These are phyloP conservation scores for Phytophthora fragariae DNA, from an alignment of 352 stramenopile genomes.

Conservation along the genomic window DNA sequence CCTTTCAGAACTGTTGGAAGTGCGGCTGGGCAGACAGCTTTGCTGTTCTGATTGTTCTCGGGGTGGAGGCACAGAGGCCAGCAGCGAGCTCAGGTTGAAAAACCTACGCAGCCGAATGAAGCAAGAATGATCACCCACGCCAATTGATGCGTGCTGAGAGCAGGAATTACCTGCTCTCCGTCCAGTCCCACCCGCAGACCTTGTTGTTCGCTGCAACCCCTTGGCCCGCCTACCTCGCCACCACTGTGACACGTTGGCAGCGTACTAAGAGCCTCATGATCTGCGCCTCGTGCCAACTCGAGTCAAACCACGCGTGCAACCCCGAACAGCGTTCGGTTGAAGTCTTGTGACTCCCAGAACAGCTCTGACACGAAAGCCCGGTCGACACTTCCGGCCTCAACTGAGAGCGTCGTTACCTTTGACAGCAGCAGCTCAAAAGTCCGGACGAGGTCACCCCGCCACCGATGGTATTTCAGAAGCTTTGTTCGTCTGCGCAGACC, in stretches of 20 bases:
- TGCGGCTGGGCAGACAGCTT: not conserved
- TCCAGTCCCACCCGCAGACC: not conserved
- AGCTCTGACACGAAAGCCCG: not conserved
- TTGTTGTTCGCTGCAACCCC: not conserved
- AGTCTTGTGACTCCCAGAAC: not conserved
- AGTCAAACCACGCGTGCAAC: not conserved
- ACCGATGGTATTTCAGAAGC: slow-evolving; percentile 21
- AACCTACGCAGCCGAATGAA: not conserved
- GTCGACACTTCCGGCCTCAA: not conserved
- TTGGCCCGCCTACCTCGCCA: not conserved
- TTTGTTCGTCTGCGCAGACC: slow-evolving; percentile 11
- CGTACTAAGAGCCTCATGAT: not conserved
- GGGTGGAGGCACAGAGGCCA: not conserved
- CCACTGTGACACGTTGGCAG: slow-evolving; percentile 1
- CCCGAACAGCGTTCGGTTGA: slow-evolving; percentile 9
- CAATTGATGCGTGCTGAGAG: not conserved
- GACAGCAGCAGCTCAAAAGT: not conserved
- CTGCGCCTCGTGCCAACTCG: not conserved
- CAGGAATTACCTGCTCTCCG: not conserved
- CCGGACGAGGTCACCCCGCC: slow-evolving; percentile 4
- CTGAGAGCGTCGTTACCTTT: not conserved
- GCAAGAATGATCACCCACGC: not conserved
- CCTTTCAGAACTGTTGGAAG: not conserved
- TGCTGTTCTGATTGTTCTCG: not conserved
- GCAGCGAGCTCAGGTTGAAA: not conserved